Percentiles rank a stretch among this genome's conserved stretches.
phyloP scores from a whole-genome alignment of 768 basidiomycete genomes.

The Hirschioporus abietinus region DNA sequence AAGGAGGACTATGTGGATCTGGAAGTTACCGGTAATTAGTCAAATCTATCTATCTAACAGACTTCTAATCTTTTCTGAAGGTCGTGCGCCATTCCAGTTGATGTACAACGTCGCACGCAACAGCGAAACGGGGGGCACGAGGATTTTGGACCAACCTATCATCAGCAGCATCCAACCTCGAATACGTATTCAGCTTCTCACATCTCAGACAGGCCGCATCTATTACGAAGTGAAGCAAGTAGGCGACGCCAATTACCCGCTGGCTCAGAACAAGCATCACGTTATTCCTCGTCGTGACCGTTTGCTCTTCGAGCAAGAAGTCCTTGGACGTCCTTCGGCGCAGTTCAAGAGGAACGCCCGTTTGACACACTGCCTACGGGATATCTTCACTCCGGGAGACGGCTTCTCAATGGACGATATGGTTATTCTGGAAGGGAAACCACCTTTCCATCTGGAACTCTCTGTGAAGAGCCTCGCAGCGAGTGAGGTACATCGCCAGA shows the following conservation, averaged over 20 bases:
- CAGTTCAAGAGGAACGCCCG: constrained; percentile 64
- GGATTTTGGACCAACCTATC: constrained; percentile 67
- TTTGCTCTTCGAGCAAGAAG: constrained; percentile 80
- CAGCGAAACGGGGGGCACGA: constrained; percentile 61
- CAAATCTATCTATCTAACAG: constrained; percentile 6
- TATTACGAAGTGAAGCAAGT: constrained; percentile 90
- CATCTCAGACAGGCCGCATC: constrained; percentile 69
- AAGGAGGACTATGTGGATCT: constrained; percentile 75
- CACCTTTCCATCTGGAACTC: constrained; percentile 79
- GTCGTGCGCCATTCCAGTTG: constrained; percentile 90
- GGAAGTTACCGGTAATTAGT: constrained; percentile 60
- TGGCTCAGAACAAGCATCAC: constrained; percentile 56
- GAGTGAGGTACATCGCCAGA: constrained; percentile 55
- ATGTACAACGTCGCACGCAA: constrained; percentile 81
- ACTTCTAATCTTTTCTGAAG: constrained; percentile 29
- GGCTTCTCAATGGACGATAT: constrained; percentile 47
- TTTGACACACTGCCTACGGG: constrained; percentile 71
- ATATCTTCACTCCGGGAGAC: constrained; percentile 54
- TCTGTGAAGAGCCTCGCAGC: constrained; percentile 73
- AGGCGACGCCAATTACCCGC: constrained; percentile 79
- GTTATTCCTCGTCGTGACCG: constrained; percentile 65
- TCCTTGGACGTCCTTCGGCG: constrained; percentile 75
- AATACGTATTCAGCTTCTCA: constrained; percentile 78
- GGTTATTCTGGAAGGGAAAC: constrained; percentile 71
- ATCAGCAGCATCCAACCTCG: constrained; percentile 82